Percentiles rank a stretch among this genome's conserved stretches.
Conservation (phyloP, 1,139 yeast species). For the Scheffersomyces lignicola region DNA sequence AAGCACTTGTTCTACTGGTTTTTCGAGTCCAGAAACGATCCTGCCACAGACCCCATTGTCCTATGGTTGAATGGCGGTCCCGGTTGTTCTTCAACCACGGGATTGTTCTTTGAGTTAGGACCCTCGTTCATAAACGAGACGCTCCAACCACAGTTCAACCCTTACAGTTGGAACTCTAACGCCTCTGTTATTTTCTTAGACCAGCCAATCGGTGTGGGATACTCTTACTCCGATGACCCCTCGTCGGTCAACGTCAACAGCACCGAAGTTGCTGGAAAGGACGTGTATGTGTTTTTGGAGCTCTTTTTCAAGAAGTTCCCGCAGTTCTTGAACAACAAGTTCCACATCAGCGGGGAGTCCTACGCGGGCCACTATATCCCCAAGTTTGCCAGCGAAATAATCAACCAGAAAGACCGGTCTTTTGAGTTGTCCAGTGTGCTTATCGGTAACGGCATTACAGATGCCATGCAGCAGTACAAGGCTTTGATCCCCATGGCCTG, state of each 20-base stretch:
- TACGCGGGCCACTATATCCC: conserved; percentile 86
- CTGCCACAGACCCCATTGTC: conserved; percentile 73
- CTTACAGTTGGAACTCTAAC: conserved; percentile 78
- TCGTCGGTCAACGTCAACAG: conserved; percentile 37
- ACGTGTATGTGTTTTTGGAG: conserved; percentile 69
- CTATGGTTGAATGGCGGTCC: conserved; percentile 50
- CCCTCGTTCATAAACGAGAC: conserved; percentile 67
- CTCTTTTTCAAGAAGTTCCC: conserved; percentile 71
- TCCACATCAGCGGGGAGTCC: conserved; percentile 82
- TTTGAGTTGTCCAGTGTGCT: conserved; percentile 65
- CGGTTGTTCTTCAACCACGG: conserved; percentile 59
- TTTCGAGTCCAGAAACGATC: conserved; percentile 85
- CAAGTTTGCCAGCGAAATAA: conserved; percentile 66
- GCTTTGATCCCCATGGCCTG: conserved; percentile 79
- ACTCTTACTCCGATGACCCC: conserved; percentile 57
- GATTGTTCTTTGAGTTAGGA: conserved; percentile 82
- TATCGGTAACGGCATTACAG: conserved; percentile 83
- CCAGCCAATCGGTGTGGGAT: conserved; percentile 88
- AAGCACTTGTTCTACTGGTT: conserved; percentile 83
- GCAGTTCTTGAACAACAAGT: conserved; percentile 48
- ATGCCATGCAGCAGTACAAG: conserved; percentile 60
- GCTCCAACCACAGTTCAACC: conserved; percentile 67
- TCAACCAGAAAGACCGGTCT: conserved; percentile 56
- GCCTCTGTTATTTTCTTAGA: conserved; percentile 87
- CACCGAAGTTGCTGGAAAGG: conserved; percentile 70